These are phyloP conservation scores for Lithospermum erythrorhizon DNA, from an alignment of 257 asterid genomes.

Conservation along the genomic window DNA sequence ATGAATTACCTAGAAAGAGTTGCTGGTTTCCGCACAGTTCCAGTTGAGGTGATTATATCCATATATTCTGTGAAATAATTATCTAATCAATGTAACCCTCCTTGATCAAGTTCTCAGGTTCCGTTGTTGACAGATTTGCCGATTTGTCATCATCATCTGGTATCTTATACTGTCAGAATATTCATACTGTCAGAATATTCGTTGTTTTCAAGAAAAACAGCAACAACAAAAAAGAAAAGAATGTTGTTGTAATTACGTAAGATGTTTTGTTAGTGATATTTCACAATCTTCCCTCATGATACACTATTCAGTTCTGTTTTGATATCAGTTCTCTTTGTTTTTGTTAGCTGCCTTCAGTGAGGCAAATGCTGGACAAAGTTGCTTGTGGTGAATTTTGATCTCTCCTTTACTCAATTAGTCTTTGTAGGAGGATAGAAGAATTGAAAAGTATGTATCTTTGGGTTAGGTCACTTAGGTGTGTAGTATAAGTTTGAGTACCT, in stretches of 20 bases:
- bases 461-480: not conserved
- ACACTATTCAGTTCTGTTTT: not conserved
- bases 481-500: too few relatives aligned
- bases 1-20: constrained; percentile 62
- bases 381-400: not conserved
- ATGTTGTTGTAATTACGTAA: not conserved
- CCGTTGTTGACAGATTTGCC: not conserved
- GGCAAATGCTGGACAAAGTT: not conserved
- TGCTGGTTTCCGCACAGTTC: constrained; percentile 92
- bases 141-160: not conserved
- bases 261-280: not conserved
- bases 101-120: not conserved
- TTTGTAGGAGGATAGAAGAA: not conserved
- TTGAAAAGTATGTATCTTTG: not conserved
- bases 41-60: constrained; percentile 69
- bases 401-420: not conserved
- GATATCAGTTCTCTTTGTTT: not conserved
- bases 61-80: not conserved
- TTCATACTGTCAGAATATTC: not conserved
- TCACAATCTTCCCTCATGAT: not conserved
- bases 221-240: not conserved
- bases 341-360: not conserved
- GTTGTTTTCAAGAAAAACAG: not conserved
- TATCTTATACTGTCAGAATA: not conserved
- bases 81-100: not conserved